These are phyloP conservation scores for Infundibulicybe gibba DNA, from an alignment of 768 basidiomycete species.

Conservation along the genomic window DNA sequence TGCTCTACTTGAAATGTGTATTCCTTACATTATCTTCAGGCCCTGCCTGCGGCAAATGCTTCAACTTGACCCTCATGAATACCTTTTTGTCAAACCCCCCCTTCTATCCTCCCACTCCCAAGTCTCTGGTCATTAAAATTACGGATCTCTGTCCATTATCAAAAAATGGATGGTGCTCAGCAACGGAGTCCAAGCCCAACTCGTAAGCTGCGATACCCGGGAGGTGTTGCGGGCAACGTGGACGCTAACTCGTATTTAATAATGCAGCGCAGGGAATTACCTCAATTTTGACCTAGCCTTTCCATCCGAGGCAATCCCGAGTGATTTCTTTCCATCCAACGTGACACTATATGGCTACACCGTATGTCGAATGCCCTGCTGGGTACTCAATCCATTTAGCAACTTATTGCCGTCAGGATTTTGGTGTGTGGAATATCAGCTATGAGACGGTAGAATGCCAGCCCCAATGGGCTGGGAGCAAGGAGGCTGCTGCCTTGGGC, in stretches of 20 bases:
- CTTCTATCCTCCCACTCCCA: slow-evolving; percentile 59
- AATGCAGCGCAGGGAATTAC: slow-evolving; percentile 55
- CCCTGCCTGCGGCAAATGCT: slow-evolving; percentile 75
- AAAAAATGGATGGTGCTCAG: slow-evolving; percentile 66
- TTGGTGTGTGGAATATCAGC: slow-evolving; percentile 83
- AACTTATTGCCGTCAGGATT: slow-evolving; percentile 46
- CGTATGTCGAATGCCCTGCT: slow-evolving; percentile 12
- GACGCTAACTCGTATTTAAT: not conserved
- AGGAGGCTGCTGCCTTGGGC: slow-evolving; percentile 59
- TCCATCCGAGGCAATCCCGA: slow-evolving; percentile 67
- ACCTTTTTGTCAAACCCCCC: slow-evolving; percentile 64
- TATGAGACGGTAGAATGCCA: slow-evolving; percentile 65
- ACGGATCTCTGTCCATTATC: slow-evolving; percentile 77
- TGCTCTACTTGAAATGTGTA: not conserved
- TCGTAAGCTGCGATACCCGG: slow-evolving; percentile 40
- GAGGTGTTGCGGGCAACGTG: not conserved
- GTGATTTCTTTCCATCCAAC: slow-evolving; percentile 74
- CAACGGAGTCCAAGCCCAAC: slow-evolving; percentile 57
- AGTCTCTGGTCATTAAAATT: slow-evolving; percentile 70
- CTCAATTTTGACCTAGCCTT: slow-evolving; percentile 84
- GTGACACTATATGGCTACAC: slow-evolving; percentile 59
- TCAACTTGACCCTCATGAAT: slow-evolving; percentile 71
- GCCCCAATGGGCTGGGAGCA: slow-evolving; percentile 59
- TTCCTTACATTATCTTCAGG: slow-evolving; percentile 29
- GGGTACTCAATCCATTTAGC: not conserved